Base-by-base conservation (phyloP, 768 basidiomycete species). In the Lentinula boryana region DNA sequence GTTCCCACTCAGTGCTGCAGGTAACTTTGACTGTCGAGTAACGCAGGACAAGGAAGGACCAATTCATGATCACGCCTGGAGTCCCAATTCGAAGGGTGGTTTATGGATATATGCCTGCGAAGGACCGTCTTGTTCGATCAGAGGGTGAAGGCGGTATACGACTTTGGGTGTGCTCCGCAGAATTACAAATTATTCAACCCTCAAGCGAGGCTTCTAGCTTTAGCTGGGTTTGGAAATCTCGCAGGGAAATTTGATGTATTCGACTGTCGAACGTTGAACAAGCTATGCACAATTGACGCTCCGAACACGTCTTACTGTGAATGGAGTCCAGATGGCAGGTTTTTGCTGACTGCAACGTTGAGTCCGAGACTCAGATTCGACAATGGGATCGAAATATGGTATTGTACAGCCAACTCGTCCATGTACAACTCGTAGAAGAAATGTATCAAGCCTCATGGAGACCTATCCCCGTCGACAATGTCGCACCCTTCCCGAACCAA, bases 171-270 rank as follows among this genome's bases (percentile, higher is more conserved):
- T 5, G 84, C 88, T 10, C 95, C 95, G 44, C 86, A 86, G 74
- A 99, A 99, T 75, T 95, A 90, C 74, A 84, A 98, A 60, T 83
- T 88, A n/a, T 98, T 96, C 82, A 97, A 96, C 72, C 92, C 95
- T 0, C 95, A 98, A 73, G 90, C 89, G 8, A 86, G 93, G 3
- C 80, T 99, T 16, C 71, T 99, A 61, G 84, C 91, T 49, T 80
- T 96, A 35, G 97, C 93, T 1, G 97, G 97, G 5, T 99, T 98
- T 72, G 96, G 97, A 31, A 99, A 98, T 71, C 81, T 99, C 50
- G 92, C 94, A 0, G 97, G 97, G 18, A 93, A 94, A 72, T 86
- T 95, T 62, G 92, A 97, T 68, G 77, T 99, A 65, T 88, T 89
- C 74, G 97, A 98, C 73, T 86, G 95, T 18, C 89, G 92, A 57